Base-by-base conservation (phyloP, 257 asterid species). In the Fraxinus cuspidata region DNA sequence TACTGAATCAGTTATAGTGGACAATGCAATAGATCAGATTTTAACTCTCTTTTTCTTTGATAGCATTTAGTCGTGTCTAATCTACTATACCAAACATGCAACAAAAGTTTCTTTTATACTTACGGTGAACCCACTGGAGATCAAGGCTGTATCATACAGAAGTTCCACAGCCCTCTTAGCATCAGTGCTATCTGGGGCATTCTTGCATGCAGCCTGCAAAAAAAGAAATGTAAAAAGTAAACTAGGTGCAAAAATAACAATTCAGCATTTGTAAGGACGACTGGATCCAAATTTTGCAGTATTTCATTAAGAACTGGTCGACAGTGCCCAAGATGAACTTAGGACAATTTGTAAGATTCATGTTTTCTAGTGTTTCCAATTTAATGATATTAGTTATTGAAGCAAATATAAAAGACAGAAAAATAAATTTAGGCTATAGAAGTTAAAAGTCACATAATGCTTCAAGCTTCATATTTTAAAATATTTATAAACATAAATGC, bases 121-220 rank as follows among this genome's bases (percentile, higher is more conserved):
- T 91, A 96, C 99, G 8, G 95, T 87, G 86, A 92, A 96, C 70
- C 99, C 99, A 87, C 99, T 96, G 29, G 99, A 94, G 79, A 96
- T 91, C 83, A 96, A 81, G 72, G 99, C 97, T 0, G 99, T 92
- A 3, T 96, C 98, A 0, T 92, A 96, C 12, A 96, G 83, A 70
- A 96, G 95, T 28, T 96, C 97, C 18, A 92, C 94, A 0, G 97
- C 99, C 79, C 97, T 88, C 85, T 87, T 93, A 44, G 99, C 99
- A 25, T 96, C 99, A 12, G 87, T 72, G 85, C 93, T 96, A 10
- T 93, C 96, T 0, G 99, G 96, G 49, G 87, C 96, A 67, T 90
- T 93, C 90, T 89, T 96, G 91, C 98, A 90, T 19, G 99, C 99
- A 65, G 99, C 99, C 99, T 96, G 92, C 80, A 84, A 79, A 71